A percentile compares a stretch with the other conserved stretches of the same genome.
phyloP scores from a whole-genome alignment of 306 rosid genomes.

The Cicer judaicum region DNA sequence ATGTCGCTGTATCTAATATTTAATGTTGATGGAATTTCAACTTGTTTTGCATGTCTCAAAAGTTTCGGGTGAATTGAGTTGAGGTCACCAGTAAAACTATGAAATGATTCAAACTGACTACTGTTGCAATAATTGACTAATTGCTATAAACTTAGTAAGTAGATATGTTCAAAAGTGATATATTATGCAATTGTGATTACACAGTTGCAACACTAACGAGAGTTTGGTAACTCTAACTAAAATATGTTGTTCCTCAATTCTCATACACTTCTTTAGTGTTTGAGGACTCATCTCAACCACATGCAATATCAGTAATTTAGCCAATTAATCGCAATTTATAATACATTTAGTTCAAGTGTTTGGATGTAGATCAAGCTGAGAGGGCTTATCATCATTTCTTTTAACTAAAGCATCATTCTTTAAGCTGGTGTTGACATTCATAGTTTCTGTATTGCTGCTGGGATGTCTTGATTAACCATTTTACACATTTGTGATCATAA shows the following conservation, averaged over 20 bases:
- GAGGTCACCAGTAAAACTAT: conserved; percentile 23
- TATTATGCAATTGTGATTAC: neutral
- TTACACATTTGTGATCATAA: conserved; percentile 20
- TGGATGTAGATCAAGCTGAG: conserved; percentile 29
- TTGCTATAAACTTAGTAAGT: conserved; percentile 10
- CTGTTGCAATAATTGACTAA: neutral
- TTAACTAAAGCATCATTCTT: neutral
- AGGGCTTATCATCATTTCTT: conserved; percentile 32
- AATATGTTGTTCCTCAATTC: neutral
- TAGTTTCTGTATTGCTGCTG: conserved; percentile 28
- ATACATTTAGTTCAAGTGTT: conserved; percentile 17
- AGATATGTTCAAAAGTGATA: neutral
- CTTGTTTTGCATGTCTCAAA: conserved; percentile 25
- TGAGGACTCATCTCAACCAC: neutral
- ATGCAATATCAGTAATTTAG: neutral
- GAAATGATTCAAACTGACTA: conserved; percentile 32
- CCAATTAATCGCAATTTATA: conserved; percentile 9
- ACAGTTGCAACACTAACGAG: neutral
- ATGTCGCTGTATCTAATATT: conserved; percentile 13
- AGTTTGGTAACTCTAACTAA: conserved; percentile 3
- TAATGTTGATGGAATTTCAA: conserved; percentile 25
- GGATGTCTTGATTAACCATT: conserved; percentile 28
- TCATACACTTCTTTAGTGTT: conserved; percentile 20
- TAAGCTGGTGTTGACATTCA: neutral
- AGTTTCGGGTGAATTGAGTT: conserved; percentile 10